Base-by-base conservation (phyloP, 2,329 filamentous ascomycete genomes). In the Trichophyton benhamiae region DNA sequence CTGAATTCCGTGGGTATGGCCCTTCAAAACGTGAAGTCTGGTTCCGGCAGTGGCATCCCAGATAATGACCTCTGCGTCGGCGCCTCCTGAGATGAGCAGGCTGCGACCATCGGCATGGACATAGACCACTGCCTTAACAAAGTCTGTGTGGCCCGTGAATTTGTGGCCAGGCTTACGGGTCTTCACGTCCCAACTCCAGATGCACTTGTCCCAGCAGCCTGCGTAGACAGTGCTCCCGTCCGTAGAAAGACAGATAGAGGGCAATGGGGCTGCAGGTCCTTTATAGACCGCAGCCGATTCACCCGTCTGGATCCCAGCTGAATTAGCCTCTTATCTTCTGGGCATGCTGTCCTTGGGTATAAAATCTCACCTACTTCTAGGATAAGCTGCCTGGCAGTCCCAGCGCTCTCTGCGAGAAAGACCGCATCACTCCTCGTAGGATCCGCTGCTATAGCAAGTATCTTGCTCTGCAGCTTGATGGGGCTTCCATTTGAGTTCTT, bases 191-290 rank as follows among this genome's bases (percentile, higher is more conserved):
- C 90, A 96, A 36, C 87, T 88, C 86, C 91, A 96, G 62, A 97
- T 82, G 20, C 84, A 82, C 76, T 95, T 96, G 76, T 99, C 92
- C 94, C 94, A 99, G 63, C 87, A 94, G 38, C 91, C 92, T 25
- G 90, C 90, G 72, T 90, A 96, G 27, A 76, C 60, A 9, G 96
- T 71, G 0, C 81, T 87, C 63, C 78, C 79, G 27, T 76, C 76
- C 3, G 77, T 72, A 13, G 84, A 85, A 41, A 89, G 78, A 15
- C 87, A 84, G 30, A 95, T 75, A 66, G 87, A 88, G 8, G 89
- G 92, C 8, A 96, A 79, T 0, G 94, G 94, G 2, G 89, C 87
- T 53, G 81, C 82, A 17, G 91, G 89, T 1, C 90, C 90, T 69
- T 83, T 82, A 70, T 88, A 95, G 3, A 78, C 69, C 13, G 75